Conservation (phyloP, 306 rosid species). For the Prunus padus region DNA sequence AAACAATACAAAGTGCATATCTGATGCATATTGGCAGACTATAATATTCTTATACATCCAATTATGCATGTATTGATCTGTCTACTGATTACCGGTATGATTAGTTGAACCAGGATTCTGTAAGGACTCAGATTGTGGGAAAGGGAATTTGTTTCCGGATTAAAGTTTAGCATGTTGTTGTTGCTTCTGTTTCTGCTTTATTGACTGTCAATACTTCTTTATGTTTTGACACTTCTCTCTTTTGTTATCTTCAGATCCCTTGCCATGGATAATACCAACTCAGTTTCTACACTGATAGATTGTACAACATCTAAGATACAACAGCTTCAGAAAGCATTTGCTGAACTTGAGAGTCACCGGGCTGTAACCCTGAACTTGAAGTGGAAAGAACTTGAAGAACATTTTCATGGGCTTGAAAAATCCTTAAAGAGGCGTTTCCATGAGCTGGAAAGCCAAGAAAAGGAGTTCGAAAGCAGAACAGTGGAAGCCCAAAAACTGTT, state of each 20-base stretch:
- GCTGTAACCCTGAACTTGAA: slow-evolving; percentile 84
- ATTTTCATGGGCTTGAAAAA: slow-evolving; percentile 94
- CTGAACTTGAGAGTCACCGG: slow-evolving; percentile 96
- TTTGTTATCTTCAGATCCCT: slow-evolving; percentile 48
- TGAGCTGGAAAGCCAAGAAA: slow-evolving; percentile 95
- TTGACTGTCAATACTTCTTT: neutral
- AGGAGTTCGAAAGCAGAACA: slow-evolving; percentile 74
- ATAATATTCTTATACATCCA: neutral
- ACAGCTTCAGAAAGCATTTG: slow-evolving; percentile 97
- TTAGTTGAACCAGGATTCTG: neutral
- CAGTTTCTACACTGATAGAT: slow-evolving; percentile 74
- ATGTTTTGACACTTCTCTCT: neutral
- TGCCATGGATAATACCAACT: slow-evolving; percentile 72
- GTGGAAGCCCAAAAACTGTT: slow-evolving; percentile 58
- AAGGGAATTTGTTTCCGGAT: neutral
- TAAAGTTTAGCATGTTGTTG: neutral
- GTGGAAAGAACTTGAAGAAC: slow-evolving; percentile 98
- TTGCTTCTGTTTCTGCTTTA: neutral
- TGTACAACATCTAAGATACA: slow-evolving; percentile 87
- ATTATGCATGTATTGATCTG: neutral
- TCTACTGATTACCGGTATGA: neutral
- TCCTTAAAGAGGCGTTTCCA: slow-evolving; percentile 97
- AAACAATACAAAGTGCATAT: neutral
- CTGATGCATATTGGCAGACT: neutral
- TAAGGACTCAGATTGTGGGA: neutral